Evolutionary conservation across 495 filamentous ascomycete genomes (phyloP).

Genomic region (Neurospora sp.): DNA sequence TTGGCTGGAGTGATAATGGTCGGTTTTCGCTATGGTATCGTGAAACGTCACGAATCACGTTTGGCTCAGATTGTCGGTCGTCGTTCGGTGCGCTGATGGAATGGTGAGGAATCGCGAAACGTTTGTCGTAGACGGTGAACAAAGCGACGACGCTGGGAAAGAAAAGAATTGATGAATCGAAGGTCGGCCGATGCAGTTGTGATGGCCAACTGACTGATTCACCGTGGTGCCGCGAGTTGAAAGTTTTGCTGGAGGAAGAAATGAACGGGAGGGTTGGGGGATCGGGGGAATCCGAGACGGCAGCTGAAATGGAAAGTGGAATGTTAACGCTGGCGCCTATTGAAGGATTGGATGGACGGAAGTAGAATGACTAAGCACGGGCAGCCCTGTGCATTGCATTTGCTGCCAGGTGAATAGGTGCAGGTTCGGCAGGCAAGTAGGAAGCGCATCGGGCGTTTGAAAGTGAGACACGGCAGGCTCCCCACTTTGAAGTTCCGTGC

Average conservation of each 20-base stretch:
- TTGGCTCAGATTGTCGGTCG: not conserved
- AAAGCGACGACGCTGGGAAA: not conserved
- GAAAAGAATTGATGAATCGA: not conserved
- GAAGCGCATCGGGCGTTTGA: not conserved
- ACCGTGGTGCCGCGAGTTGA: not conserved
- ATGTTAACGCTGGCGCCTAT: not conserved
- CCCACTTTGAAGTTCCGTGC: not conserved
- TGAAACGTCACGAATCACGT: not conserved
- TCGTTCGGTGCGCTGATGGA: not conserved
- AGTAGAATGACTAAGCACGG: not conserved
- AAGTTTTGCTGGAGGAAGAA: not conserved
- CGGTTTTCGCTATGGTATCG: not conserved
- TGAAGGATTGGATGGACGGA: not conserved
- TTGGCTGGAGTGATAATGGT: not conserved
- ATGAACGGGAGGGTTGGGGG: not conserved
- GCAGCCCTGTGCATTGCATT: not conserved
- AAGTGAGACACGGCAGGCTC: not conserved
- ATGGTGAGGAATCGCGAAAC: not conserved
- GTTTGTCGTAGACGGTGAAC: not conserved
- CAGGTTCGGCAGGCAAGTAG: not conserved
- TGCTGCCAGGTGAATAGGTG: not conserved
- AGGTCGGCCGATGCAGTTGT: not conserved
- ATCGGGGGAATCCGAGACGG: not conserved
- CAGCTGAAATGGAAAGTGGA: not conserved
- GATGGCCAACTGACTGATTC: not conserved